phyloP scores from a whole-genome alignment of 164 flowering plant species.

The Aristolochia contorta region DNA sequence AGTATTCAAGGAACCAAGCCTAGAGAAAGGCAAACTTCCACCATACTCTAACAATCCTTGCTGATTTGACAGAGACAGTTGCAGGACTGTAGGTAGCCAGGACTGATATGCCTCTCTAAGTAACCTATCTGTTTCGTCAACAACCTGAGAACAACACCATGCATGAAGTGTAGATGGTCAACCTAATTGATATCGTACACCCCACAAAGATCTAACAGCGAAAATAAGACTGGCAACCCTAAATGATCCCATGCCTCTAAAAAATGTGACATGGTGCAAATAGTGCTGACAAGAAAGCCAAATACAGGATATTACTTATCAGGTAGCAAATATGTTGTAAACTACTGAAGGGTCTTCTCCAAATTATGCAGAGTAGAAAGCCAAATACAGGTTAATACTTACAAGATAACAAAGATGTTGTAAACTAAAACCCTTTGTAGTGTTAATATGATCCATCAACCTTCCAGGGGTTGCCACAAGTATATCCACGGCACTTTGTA shows the following conservation, averaged over 20 bases:
- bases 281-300: not conserved
- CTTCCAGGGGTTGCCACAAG: slow-evolving; percentile 95
- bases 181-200: no score
- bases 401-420: slow-evolving; percentile 88
- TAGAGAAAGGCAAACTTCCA: slow-evolving; percentile 10
- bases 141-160: slow-evolving; percentile 41
- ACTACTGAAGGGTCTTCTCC: slow-evolving; percentile 13
- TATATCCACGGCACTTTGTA: slow-evolving; percentile 70
- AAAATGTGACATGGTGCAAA: not conserved
- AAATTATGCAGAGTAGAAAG: not conserved
- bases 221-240: not conserved
- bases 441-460: slow-evolving; percentile 83
- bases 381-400: slow-evolving; percentile 13
- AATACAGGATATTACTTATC: slow-evolving; percentile 26
- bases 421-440: slow-evolving; percentile 80
- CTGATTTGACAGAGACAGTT: slow-evolving; percentile 29
- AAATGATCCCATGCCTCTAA: not conserved
- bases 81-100: slow-evolving; percentile 85
- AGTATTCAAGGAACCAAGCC: slow-evolving; percentile 52
- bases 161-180: no score
- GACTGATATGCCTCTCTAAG: slow-evolving; percentile 90
- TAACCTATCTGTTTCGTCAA: slow-evolving; percentile 85
- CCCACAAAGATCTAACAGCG: not conserved
- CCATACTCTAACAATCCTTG: slow-evolving; percentile 16
- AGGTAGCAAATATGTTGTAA: slow-evolving; percentile 86